phyloP scores from a whole-genome alignment of 2,329 filamentous ascomycete species.

The Truncatella angustata region DNA sequence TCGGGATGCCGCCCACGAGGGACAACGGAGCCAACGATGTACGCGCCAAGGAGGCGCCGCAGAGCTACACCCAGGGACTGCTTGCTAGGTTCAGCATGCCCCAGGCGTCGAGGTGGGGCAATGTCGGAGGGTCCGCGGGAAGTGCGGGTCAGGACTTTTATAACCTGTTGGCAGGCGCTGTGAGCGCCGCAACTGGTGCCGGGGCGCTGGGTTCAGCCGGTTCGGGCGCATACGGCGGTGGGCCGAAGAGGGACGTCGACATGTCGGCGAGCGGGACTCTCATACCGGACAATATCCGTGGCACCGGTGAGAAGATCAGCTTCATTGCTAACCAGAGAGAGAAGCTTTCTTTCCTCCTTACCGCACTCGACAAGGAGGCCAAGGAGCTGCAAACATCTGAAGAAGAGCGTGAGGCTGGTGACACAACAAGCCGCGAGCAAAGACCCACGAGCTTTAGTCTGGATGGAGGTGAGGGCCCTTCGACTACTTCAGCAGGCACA shows the following conservation, averaged over 20 bases:
- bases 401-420: conserved; percentile 24
- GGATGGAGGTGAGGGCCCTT: conserved; percentile 28
- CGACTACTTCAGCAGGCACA: conserved; percentile 31
- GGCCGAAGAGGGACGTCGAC: conserved; percentile 35
- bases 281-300: conserved; percentile 67
- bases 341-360: conserved; percentile 69
- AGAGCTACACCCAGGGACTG: conserved; percentile 74
- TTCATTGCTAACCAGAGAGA: conserved; percentile 81
- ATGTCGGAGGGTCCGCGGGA: conserved; percentile 35
- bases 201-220: conserved; percentile 27
- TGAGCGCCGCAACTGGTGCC: conserved; percentile 59
- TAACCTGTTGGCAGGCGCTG: conserved; percentile 70
- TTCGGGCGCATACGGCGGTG: conserved; percentile 32
- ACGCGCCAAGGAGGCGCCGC: conserved; percentile 41
- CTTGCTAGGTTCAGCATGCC: conserved; percentile 87
- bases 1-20: conserved; percentile 68
- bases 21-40: conserved; percentile 34
- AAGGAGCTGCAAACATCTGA: conserved; percentile 49
- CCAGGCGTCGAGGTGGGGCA: conserved; percentile 58
- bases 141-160: conserved; percentile 66
- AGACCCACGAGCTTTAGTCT: conserved; percentile 26
- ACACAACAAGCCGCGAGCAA: conserved; percentile 18
- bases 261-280: conserved; percentile 59
- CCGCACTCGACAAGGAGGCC: conserved; percentile 78
- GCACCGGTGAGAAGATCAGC: conserved; percentile 63